Percentiles rank a stretch among this genome's conserved stretches.
phyloP scores from a whole-genome alignment of 139 green algal species.

The Chlamydomonas sp. region DNA sequence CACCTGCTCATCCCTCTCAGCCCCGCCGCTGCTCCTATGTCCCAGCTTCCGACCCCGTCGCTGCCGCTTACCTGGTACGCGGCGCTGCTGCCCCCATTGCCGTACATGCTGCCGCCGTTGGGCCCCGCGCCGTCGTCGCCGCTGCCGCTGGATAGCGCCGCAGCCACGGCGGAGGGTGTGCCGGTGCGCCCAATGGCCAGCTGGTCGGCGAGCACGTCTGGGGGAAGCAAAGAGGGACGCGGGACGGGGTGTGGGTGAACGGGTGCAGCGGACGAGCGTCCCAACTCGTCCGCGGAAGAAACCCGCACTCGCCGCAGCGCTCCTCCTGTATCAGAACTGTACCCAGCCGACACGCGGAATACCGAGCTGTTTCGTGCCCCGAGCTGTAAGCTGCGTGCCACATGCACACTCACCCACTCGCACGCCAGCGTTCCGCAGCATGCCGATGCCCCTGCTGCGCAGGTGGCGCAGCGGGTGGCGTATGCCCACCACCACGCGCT shows the following conservation, averaged over 20 bases:
- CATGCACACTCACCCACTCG: slow-evolving; percentile 72
- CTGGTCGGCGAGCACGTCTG: slow-evolving; percentile 44
- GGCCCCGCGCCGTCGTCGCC: not conserved
- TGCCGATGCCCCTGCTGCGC: slow-evolving; percentile 67
- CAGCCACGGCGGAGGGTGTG: not conserved
- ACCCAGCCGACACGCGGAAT: no score
- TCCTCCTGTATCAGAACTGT: not conserved
- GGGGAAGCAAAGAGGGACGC: no score
- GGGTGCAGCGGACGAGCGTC: no score
- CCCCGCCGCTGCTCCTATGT: no score
- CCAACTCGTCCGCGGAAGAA: no score
- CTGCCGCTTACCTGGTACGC: no score
- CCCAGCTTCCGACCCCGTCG: no score
- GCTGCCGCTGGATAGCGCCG: not conserved
- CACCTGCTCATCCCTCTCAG: no score
- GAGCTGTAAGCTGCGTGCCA: not conserved
- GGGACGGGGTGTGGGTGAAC: no score
- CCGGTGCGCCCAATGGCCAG: slow-evolving; percentile 14
- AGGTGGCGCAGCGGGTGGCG: slow-evolving; percentile 86
- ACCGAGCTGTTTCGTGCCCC: no score
- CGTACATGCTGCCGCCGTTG: not conserved
- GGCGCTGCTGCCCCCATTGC: not conserved
- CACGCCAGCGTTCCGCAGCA: slow-evolving; percentile 77
- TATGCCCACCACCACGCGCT: slow-evolving; percentile 93
- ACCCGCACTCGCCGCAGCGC: not conserved